Base-by-base conservation (phyloP, 495 filamentous ascomycete genomes). In the Durotheca rogersii region DNA sequence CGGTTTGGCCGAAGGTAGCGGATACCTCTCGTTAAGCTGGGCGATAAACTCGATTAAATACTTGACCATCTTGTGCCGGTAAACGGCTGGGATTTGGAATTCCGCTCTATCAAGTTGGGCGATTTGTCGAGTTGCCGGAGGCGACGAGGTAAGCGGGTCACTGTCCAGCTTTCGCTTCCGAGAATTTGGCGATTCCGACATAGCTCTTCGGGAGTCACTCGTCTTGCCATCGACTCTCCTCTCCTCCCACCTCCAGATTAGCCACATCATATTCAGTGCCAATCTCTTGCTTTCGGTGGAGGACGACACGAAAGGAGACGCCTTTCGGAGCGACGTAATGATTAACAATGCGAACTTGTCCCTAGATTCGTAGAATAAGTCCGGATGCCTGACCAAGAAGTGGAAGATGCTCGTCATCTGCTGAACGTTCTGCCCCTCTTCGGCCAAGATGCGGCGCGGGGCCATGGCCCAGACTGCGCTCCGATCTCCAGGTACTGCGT, bases 361-460 rank as follows among this genome's bases (percentile, higher is more conserved):
- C 44, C 94, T 75, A 1, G 90, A 89, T 46, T 99, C 91, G 53
- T 94, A 97, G 70, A 99, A 97, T 12, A 97, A 74, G 61, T 91
- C 87, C 1, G 90, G 86, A 62, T 97, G 91, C 35, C 88, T 79
- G 23, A 96, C 94, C 11, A 99, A 72, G 66, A 97, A 99, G 57
- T 96, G 86, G 68, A 96, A 97, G 55, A 99, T 97, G 68, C 88
- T 90, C 25, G 90, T 96, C 67, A 96, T 84, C 70, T 97, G 94
- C 69, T 95, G 92, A 46, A 91, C 77, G 56, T 99, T 99, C 53
- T 90, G 87, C n/a, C 86, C 90, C 65, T 99, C 94, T 67, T 99
- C 94, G 6, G 88, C 84, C 40, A 99, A 70, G 39, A 97, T 96
- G 18, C 88, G 88, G 23, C 90, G 82, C 19, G 94, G 90, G 68